A percentile compares a stretch with the other conserved stretches of the same genome.
Conservation (phyloP, 768 basidiomycete genomes). For the Tulasnella sp. region DNA sequence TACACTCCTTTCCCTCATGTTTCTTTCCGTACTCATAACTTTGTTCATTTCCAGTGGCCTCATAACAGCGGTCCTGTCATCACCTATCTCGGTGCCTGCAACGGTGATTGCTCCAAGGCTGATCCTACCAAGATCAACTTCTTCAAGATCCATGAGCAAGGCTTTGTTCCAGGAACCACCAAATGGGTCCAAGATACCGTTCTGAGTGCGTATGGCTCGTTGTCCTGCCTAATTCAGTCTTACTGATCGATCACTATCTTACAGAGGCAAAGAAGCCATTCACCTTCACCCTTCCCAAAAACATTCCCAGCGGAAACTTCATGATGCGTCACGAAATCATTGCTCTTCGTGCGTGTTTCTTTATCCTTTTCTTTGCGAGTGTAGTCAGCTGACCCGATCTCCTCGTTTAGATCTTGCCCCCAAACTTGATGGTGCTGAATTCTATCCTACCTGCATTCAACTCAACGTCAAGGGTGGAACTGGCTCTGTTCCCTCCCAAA, state of each 20-base stretch:
- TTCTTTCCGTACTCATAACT: neutral
- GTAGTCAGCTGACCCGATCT: too few species aligned
- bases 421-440: constrained; percentile 53
- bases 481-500: constrained; percentile 29
- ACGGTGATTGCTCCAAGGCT: constrained; percentile 44
- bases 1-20: neutral
- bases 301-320: constrained; percentile 54
- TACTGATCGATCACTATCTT: too few species aligned
- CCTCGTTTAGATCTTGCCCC: constrained; percentile 34
- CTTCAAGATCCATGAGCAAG: constrained; percentile 54
- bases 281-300: constrained; percentile 25
- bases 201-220: too few species aligned
- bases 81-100: constrained; percentile 60
- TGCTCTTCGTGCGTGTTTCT: neutral
- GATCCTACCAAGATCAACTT: constrained; percentile 47
- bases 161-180: constrained; percentile 1
- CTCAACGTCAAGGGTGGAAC: constrained; percentile 25
- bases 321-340: constrained; percentile 47
- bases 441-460: constrained; percentile 61
- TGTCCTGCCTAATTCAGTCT: too few species aligned
- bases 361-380: too few species aligned
- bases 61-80: constrained; percentile 44
- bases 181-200: constrained; percentile 40
- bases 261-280: constrained; percentile 1
- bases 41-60: constrained; percentile 4